Percentiles rank a stretch among this genome's conserved stretches.
phyloP scores from a whole-genome alignment of 129 eudicot species.

The Chrysanthemum seticuspe region DNA sequence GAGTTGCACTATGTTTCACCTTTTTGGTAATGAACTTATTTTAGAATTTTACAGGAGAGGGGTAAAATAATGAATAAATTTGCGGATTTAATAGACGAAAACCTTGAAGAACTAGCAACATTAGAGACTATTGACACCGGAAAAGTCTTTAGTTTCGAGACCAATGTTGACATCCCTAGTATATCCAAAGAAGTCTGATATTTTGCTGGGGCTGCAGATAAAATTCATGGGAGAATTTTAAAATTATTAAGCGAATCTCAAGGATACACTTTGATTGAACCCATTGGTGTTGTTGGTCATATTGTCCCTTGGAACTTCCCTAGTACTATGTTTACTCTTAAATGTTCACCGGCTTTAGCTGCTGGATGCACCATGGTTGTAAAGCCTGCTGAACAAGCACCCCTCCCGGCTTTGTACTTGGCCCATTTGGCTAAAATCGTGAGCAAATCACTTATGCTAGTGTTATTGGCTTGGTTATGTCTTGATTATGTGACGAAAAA shows the following conservation, averaged over 20 bases:
- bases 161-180: conserved; percentile 42
- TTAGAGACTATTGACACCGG: conserved; percentile 74
- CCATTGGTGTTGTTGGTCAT: conserved; percentile 82
- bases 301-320: conserved; percentile 95
- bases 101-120: conserved; percentile 59
- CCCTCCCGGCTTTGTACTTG: conserved; percentile 71
- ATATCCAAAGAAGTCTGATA: conserved; percentile 54
- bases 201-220: conserved; percentile 96
- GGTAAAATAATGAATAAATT: conserved; percentile 68
- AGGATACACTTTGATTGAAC: conserved; percentile 78
- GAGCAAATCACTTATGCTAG: neutral
- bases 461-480: neutral
- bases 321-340: conserved; percentile 56
- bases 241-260: conserved; percentile 70
- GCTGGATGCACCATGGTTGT: conserved; percentile 93
- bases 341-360: conserved; percentile 84
- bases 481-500: neutral
- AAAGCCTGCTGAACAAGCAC: conserved; percentile 95
- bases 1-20: no score
- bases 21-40: neutral
- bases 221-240: conserved; percentile 71
- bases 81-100: conserved; percentile 67
- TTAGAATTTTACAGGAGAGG: conserved; percentile 51
- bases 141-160: conserved; percentile 49
- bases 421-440: conserved; percentile 88